phyloP scores from a whole-genome alignment of 2,329 filamentous ascomycete species.

The Metarhizium humberi region DNA sequence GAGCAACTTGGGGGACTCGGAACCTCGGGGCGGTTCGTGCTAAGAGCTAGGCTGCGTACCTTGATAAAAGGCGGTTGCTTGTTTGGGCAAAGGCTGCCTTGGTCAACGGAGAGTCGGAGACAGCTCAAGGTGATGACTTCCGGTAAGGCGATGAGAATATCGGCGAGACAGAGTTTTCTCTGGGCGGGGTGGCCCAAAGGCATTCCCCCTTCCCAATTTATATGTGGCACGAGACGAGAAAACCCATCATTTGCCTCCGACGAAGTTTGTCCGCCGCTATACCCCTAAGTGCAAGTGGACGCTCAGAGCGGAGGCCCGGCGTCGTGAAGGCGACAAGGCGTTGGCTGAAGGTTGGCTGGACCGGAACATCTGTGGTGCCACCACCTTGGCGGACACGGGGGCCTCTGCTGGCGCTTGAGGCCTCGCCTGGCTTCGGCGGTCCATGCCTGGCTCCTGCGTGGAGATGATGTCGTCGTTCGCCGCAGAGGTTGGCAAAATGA shows the following conservation, averaged over 20 bases:
- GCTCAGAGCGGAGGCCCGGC: slow-evolving; percentile 17
- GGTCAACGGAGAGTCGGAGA: not conserved
- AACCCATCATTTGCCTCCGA: slow-evolving; percentile 3
- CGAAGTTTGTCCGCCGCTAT: slow-evolving; percentile 27
- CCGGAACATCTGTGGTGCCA: slow-evolving; percentile 8
- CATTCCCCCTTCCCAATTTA: slow-evolving; percentile 5
- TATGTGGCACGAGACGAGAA: slow-evolving; percentile 4
- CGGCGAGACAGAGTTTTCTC: not conserved
- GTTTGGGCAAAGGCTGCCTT: slow-evolving; percentile 3
- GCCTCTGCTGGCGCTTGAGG: not conserved
- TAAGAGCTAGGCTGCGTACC: not conserved
- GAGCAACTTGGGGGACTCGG: not conserved
- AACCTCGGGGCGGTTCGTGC: not conserved
- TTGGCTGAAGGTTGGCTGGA: slow-evolving; percentile 8
- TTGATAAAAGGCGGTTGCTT: slow-evolving; percentile 2
- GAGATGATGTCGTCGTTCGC: not conserved
- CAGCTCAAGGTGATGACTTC: not conserved
- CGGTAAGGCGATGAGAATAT: not conserved
- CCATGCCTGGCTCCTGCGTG: not conserved
- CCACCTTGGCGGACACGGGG: slow-evolving; percentile 6
- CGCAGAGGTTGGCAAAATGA: not conserved
- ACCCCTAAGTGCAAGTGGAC: slow-evolving; percentile 50
- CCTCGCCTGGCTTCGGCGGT: not conserved
- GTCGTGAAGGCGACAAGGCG: slow-evolving; percentile 5
- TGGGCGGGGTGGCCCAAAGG: slow-evolving; percentile 2